phyloP scores from a whole-genome alignment of 1,284 basidiomycete genomes.

The Heterobasidion parviporum region DNA sequence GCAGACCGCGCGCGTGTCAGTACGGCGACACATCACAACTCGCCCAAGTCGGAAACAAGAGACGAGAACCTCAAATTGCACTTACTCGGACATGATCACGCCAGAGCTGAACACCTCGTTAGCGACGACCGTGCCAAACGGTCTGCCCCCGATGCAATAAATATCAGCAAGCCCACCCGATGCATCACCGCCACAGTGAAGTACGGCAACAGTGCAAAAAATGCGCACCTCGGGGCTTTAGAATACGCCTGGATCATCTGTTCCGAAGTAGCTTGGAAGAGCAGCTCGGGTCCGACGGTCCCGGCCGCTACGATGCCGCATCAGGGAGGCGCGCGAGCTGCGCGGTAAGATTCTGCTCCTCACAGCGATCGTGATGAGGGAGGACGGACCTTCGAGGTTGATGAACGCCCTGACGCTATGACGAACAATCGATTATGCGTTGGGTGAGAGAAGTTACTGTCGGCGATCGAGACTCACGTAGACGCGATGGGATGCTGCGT shows the following conservation, averaged over 20 bases:
- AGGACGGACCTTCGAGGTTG: constrained; percentile 79
- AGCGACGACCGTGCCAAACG: constrained; percentile 87
- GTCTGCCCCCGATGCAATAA: constrained; percentile 32
- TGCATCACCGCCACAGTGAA: not conserved
- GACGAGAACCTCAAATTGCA: constrained; percentile 18
- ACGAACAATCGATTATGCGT: not conserved
- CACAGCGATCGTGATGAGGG: not conserved
- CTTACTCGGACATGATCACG: constrained; percentile 81
- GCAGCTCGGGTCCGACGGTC: constrained; percentile 78
- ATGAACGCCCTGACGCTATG: constrained; percentile 77
- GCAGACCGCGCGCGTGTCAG: too few relatives aligned
- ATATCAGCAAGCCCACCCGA: too few relatives aligned
- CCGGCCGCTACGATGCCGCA: constrained; percentile 59
- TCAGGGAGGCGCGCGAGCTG: not conserved
- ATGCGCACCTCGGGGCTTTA: constrained; percentile 61
- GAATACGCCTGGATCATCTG: constrained; percentile 93
- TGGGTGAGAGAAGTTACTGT: not conserved
- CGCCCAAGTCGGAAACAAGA: too few relatives aligned
- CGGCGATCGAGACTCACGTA: constrained; percentile 39
- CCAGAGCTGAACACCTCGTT: constrained; percentile 94
- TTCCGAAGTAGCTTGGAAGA: constrained; percentile 94
- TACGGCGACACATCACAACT: too few relatives aligned
- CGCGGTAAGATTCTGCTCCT: not conserved
- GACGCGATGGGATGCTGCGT: constrained; percentile 75
- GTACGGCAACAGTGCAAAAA: not conserved